phyloP scores from a whole-genome alignment of 495 filamentous ascomycete species.

The Hypoxylon cercidicola region DNA sequence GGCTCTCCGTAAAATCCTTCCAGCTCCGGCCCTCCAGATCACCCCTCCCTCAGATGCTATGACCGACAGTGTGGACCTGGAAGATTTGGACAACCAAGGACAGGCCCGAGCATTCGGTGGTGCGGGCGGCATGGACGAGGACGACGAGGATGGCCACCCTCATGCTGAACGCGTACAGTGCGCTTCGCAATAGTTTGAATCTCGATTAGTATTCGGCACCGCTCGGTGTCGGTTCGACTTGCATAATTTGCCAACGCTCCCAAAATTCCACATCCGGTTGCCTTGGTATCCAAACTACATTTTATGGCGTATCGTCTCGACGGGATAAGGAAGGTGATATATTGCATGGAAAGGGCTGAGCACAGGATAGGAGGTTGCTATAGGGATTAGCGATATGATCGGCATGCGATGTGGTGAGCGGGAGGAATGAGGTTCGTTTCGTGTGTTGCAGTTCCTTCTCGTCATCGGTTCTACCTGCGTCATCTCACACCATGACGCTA shows the following conservation, averaged over 20 bases:
- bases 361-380: constrained; percentile 31
- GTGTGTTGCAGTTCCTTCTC: constrained; percentile 22
- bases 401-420: constrained; percentile 10
- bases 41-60: constrained; percentile 81
- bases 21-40: constrained; percentile 68
- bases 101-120: constrained; percentile 76
- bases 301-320: constrained; percentile 43
- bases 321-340: constrained; percentile 32
- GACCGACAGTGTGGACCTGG: constrained; percentile 83
- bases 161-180: constrained; percentile 96
- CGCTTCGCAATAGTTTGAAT: constrained; percentile 85
- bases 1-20: constrained; percentile 82
- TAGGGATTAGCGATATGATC: constrained; percentile 15
- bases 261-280: constrained; percentile 4
- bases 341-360: constrained; percentile 40
- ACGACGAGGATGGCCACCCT: constrained; percentile 82
- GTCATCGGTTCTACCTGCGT: constrained; percentile 24
- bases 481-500: constrained; percentile 20
- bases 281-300: constrained; percentile 29
- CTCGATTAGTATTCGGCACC: neutral
- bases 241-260: constrained; percentile 19
- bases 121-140: constrained; percentile 74
- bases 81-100: constrained; percentile 80
- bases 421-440: constrained; percentile 12
- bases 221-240: constrained; percentile 6